Evolutionary conservation across 169 alveolate genomes (phyloP).

Genomic region (Amoebophrya sp.): DNA sequence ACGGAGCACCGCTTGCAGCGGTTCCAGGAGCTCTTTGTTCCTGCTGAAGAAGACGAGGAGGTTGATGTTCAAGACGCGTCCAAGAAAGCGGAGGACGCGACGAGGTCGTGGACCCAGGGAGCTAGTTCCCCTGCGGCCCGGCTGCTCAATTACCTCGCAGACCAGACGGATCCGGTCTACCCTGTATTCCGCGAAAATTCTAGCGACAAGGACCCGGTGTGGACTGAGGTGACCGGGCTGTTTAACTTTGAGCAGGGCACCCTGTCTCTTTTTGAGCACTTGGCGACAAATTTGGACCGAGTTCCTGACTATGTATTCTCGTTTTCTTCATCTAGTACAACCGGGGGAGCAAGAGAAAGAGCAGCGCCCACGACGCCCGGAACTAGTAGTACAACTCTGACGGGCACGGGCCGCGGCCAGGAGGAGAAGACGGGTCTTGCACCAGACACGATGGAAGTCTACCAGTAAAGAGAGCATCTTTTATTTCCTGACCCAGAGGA

Average conservation of each 20-base stretch:
- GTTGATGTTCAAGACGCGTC: background rate
- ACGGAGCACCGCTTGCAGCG: background rate
- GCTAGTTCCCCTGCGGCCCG: background rate
- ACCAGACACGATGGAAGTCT: no score
- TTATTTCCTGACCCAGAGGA: no score
- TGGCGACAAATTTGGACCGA: no score
- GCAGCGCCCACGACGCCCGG: no score
- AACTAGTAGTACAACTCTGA: no score
- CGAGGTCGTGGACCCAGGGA: background rate
- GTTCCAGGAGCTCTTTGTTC: background rate
- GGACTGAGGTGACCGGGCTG: background rate
- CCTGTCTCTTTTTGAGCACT: no score
- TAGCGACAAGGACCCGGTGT: background rate
- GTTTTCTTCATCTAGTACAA: no score
- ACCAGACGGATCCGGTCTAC: background rate
- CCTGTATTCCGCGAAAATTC: background rate
- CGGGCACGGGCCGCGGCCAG: no score
- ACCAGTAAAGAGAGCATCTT: no score
- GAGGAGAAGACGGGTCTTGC: no score
- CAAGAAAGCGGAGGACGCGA: background rate
- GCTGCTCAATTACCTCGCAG: background rate
- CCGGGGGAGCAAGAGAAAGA: no score
- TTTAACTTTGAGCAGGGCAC: background rate
- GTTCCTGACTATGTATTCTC: no score
- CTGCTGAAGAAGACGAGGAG: background rate